Conservation (phyloP, 129 eudicot genomes). For the Rutidosis leptorrhynchoides region DNA sequence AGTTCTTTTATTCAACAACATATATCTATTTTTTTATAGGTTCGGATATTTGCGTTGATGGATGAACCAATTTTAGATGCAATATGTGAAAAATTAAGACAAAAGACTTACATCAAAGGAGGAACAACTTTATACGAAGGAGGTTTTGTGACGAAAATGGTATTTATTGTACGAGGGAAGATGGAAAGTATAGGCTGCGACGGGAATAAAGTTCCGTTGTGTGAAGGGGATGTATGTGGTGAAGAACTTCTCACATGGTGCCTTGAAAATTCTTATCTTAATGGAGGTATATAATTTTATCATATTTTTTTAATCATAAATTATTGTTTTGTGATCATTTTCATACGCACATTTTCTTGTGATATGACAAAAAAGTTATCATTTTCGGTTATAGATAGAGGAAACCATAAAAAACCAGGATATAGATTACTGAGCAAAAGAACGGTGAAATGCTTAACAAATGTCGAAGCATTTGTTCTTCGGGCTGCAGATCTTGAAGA, state of each 20-base stretch:
- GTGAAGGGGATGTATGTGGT: slow-evolving; percentile 77
- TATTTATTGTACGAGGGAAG: slow-evolving; percentile 71
- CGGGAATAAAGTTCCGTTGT: slow-evolving; percentile 32
- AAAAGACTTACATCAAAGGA: slow-evolving; percentile 63
- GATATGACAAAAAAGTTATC: neutral
- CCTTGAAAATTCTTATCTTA: slow-evolving; percentile 66
- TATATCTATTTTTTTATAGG: slow-evolving; percentile 37
- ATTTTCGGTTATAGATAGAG: slow-evolving; percentile 40
- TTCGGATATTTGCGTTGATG: slow-evolving; percentile 52
- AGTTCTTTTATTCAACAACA: too few relatives aligned
- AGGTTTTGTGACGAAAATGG: slow-evolving; percentile 63
- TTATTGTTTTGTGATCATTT: neutral
- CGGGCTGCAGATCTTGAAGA: slow-evolving; percentile 74
- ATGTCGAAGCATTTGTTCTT: slow-evolving; percentile 76
- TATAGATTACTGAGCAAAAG: slow-evolving; percentile 54
- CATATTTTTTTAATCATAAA: neutral
- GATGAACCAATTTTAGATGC: slow-evolving; percentile 76
- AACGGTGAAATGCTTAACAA: slow-evolving; percentile 52
- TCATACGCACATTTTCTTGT: neutral
- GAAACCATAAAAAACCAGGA: slow-evolving; percentile 38
- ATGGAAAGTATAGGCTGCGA: slow-evolving; percentile 67
- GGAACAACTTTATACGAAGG: slow-evolving; percentile 53
- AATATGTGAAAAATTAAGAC: slow-evolving; percentile 61
- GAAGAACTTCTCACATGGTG: slow-evolving; percentile 91
- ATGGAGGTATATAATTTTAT: slow-evolving; percentile 38